Evolutionary conservation across 1,284 basidiomycete genomes (phyloP), one percentile per base, ranked within the genome.

Genomic region (Sporisorium graminicola): DNA sequence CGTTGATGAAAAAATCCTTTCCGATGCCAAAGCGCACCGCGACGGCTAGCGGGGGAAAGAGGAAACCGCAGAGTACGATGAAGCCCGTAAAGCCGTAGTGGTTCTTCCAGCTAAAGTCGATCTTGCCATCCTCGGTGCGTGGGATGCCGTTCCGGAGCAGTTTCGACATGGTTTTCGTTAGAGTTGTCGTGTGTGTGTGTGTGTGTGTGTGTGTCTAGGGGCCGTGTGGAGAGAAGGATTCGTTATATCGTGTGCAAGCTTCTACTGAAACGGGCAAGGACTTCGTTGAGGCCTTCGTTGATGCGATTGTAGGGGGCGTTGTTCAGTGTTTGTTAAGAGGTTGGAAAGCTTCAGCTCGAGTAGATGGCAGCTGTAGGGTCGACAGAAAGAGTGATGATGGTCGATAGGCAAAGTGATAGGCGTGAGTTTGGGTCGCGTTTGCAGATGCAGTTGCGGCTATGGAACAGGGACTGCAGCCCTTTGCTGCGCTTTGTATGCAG

Each of bases 11-110:
- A 87, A 98, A 97, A 86, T 98, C 96, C 47, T 86, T 87, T 5
- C 94, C 95, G 80, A 98, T 90, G 31, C 96, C 96, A 86, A 99
- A 99, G 61, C 96, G 90, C 22, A 94, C 91, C 20, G 94, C 93
- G 43, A 99, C 94, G 72, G 96, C 96, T 10, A 85, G 60, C 9
- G 81, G 81, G 0, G 83, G 83, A 14, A 85, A 66, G n/a, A 85
- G 62, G 56, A 83, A 80, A 27, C 83, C 83, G 27, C 71, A 68
- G 1, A 85, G 8, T 12, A 78, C 63, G 44, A 85, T 81, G 14
- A 85, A 37, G 22, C 56, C 58, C 8, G 78, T 74, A 22, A 66
- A 84, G 10, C 77, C 76, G 59, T 84, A 82, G 54, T 80, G 82
- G 22, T 55, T 49, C 43, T 58, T 75, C 52, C 81, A 82, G 12